These are phyloP conservation scores for Moricandia arvensis DNA, from an alignment of 345 rosid species.

Conservation along the genomic window DNA sequence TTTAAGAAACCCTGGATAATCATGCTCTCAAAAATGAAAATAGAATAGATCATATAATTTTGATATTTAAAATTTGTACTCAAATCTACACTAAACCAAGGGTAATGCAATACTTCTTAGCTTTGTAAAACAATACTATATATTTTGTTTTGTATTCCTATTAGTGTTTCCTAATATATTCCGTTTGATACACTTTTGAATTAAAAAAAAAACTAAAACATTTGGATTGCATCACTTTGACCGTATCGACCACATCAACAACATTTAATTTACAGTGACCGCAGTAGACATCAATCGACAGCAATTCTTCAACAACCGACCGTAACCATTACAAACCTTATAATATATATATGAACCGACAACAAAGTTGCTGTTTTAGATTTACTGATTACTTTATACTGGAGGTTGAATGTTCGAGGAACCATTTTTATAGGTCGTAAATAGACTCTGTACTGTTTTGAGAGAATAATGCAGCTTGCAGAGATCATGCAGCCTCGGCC, in stretches of 20 bases:
- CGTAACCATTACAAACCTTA: not conserved
- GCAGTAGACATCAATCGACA: not conserved
- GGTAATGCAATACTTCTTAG: not conserved
- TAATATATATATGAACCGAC: conserved; percentile 1
- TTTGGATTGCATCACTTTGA: not conserved
- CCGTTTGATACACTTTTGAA: not conserved
- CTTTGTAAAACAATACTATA: not conserved
- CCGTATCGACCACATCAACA: not conserved
- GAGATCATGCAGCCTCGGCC: conserved; percentile 13
- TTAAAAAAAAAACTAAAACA: not conserved
- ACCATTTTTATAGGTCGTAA: not conserved
- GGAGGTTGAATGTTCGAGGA: not conserved
- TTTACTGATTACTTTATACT: not conserved
- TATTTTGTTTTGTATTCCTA: not conserved
- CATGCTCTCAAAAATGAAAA: not conserved
- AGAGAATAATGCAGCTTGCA: conserved; percentile 25
- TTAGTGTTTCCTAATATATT: not conserved
- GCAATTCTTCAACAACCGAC: not conserved
- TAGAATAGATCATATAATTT: not conserved
- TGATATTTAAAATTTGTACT: not conserved
- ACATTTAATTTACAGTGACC: not conserved
- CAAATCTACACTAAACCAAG: not conserved
- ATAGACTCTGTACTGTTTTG: conserved; percentile 3
- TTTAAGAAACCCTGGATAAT: too few relatives aligned
- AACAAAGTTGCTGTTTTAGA: not conserved